Percentiles rank a stretch among this genome's conserved stretches.
Conservation (phyloP, 371 early-diverging fungal species). For the Mucor piriformis region DNA sequence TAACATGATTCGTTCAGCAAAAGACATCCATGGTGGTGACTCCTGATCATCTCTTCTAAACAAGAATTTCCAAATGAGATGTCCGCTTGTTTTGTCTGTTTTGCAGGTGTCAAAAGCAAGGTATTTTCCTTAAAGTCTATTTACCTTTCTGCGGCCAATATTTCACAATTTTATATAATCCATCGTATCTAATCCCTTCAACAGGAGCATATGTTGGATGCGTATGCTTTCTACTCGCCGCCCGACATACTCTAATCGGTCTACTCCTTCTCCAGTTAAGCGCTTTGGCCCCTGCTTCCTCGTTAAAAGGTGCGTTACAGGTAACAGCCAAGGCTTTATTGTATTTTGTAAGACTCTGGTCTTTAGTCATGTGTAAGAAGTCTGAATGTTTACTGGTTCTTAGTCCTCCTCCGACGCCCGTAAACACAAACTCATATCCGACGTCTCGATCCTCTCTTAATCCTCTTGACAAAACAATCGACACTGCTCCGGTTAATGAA, state of each 20-base stretch:
- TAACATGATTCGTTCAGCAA: slow-evolving; percentile 35
- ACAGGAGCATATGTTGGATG: slow-evolving; percentile 48
- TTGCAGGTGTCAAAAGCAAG: background rate
- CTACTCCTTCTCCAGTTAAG: slow-evolving; percentile 58
- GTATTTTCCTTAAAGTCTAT: background rate
- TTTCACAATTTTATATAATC: slow-evolving; percentile 64
- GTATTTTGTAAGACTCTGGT: slow-evolving; percentile 51
- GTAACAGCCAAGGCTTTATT: slow-evolving; percentile 62
- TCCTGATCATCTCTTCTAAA: slow-evolving; percentile 67
- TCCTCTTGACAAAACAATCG: slow-evolving; percentile 58
- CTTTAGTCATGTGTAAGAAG: background rate
- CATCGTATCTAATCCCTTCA: slow-evolving; percentile 67
- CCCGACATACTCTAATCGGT: slow-evolving; percentile 63
- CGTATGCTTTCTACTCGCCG: slow-evolving; percentile 27
- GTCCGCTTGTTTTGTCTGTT: slow-evolving; percentile 15
- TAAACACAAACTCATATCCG: slow-evolving; percentile 60
- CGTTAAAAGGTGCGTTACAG: slow-evolving; percentile 53
- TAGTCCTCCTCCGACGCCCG: slow-evolving; percentile 56
- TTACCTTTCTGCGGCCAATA: slow-evolving; percentile 64
- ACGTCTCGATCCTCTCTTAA: slow-evolving; percentile 59
- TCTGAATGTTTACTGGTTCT: slow-evolving; percentile 1
- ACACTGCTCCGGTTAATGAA: slow-evolving; percentile 47
- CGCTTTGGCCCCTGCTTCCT: slow-evolving; percentile 44
- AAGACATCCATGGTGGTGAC: slow-evolving; percentile 64
- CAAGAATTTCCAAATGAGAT: slow-evolving; percentile 55